Evolutionary conservation across 2,329 filamentous ascomycete genomes (phyloP).

Genomic region (Fusarium caatingaense): DNA sequence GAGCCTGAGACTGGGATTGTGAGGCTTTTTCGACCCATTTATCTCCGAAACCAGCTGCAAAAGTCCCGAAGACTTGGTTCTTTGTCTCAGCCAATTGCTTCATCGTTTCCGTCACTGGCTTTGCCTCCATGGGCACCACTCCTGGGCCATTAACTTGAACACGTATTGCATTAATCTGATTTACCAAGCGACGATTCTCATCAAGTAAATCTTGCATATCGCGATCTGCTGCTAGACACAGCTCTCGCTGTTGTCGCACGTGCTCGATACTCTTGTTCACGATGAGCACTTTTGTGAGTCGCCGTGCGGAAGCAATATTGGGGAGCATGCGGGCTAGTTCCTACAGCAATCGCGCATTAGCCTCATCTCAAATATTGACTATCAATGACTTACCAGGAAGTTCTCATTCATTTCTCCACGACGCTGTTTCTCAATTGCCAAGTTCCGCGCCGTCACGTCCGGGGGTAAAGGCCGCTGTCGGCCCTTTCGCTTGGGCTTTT

Average conservation of each 20-base stretch:
- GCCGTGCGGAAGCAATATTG: constrained; percentile 2
- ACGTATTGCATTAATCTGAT: constrained; percentile 18
- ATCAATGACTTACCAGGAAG: not conserved
- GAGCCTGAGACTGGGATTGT: not conserved
- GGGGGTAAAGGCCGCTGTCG: constrained; percentile 16
- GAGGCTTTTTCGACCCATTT: constrained; percentile 6
- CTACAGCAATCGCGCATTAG: not conserved
- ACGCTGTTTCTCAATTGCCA: constrained; percentile 27
- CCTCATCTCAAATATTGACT: not conserved
- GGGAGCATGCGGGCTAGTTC: constrained; percentile 20
- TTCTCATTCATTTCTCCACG: constrained; percentile 20
- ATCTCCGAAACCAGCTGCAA: constrained; percentile 11
- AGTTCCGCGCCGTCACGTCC: constrained; percentile 18
- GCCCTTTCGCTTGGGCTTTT: constrained; percentile 10
- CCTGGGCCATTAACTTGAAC: not conserved
- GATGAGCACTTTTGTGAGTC: constrained; percentile 23
- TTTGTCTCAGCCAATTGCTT: constrained; percentile 14
- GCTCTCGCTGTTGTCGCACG: constrained; percentile 4
- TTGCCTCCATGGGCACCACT: not conserved
- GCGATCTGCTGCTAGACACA: not conserved
- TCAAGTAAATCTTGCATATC: constrained; percentile 7
- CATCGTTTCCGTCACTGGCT: constrained; percentile 17
- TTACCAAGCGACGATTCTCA: not conserved
- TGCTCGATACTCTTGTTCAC: constrained; percentile 22
- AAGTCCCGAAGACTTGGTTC: constrained; percentile 8